A percentile compares a stretch with the other conserved stretches of the same genome.
These are phyloP conservation scores for Physaria fendleri DNA, from an alignment of 345 rosid genomes.

Conservation along the genomic window DNA sequence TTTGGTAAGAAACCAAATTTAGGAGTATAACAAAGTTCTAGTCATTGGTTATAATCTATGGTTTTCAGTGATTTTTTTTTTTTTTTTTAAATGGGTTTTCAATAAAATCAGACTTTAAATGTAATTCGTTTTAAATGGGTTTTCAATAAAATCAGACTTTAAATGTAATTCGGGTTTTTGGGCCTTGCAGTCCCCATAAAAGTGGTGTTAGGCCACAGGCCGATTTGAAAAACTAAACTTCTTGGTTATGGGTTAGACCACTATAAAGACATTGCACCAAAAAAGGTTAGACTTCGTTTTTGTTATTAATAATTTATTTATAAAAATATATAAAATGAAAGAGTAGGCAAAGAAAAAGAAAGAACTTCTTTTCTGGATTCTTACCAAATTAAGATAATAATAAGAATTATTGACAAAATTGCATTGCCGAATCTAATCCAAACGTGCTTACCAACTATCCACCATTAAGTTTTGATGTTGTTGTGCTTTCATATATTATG, in stretches of 20 bases:
- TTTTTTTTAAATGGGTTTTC: background rate
- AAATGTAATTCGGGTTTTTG: background rate
- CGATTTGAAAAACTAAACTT: background rate
- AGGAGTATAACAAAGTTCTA: background rate
- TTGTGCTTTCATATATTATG: conserved; percentile 7
- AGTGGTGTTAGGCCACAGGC: background rate
- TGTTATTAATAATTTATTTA: background rate
- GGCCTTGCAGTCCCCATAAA: no score
- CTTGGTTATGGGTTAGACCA: no score
- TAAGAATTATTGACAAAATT: background rate
- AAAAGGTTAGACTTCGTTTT: no score
- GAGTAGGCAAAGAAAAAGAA: background rate
- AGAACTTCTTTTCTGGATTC: background rate
- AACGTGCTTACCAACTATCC: conserved; percentile 4
- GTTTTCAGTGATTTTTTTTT: background rate
- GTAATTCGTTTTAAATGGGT: background rate
- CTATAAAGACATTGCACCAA: no score
- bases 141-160: background rate
- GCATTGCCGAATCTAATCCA: background rate
- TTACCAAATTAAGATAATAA: background rate
- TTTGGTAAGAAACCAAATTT: background rate
- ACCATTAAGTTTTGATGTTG: background rate
- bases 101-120: background rate
- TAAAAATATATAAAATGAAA: background rate
- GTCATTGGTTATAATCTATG: background rate